Evolutionary conservation across 352 stramenopile species (phyloP).

Genomic region (Sclerospora graminicola): DNA sequence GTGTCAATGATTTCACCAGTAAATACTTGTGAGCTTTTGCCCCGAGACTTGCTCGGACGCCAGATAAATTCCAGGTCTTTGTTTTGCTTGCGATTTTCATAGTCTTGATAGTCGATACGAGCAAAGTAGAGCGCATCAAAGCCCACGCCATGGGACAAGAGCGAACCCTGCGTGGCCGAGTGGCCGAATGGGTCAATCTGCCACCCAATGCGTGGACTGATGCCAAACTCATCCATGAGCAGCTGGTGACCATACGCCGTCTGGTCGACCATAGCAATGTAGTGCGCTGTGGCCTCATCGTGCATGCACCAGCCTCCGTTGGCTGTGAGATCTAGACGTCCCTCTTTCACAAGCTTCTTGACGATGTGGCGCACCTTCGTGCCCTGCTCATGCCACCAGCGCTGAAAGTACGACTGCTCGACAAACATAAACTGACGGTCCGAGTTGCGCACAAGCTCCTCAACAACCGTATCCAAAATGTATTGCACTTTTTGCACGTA

Average conservation of each 20-base stretch:
- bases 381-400: constrained; percentile 92
- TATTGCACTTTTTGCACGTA: constrained; percentile 90
- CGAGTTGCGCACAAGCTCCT: constrained; percentile 81
- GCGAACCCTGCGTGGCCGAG: constrained; percentile 85
- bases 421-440: constrained; percentile 93
- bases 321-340: constrained; percentile 88
- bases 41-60: constrained; percentile 82
- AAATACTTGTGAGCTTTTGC: constrained; percentile 77
- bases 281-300: constrained; percentile 95
- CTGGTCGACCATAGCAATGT: constrained; percentile 97
- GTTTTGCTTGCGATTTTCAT: constrained; percentile 74
- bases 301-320: constrained; percentile 99
- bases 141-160: constrained; percentile 86
- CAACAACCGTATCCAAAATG: constrained; percentile 91
- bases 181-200: constrained; percentile 97
- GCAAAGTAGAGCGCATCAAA: constrained; percentile 97
- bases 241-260: constrained; percentile 94
- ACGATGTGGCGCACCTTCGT: constrained; percentile 60
- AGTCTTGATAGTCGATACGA: constrained; percentile 97
- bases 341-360: constrained; percentile 83
- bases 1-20: constrained; percentile 82
- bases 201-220: constrained; percentile 93
- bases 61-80: constrained; percentile 94
- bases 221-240: constrained; percentile 89
- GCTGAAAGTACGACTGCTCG: constrained; percentile 93